These are phyloP conservation scores for Dittrichia graveolens DNA, from an alignment of 129 eudicot genomes.

Conservation along the genomic window DNA sequence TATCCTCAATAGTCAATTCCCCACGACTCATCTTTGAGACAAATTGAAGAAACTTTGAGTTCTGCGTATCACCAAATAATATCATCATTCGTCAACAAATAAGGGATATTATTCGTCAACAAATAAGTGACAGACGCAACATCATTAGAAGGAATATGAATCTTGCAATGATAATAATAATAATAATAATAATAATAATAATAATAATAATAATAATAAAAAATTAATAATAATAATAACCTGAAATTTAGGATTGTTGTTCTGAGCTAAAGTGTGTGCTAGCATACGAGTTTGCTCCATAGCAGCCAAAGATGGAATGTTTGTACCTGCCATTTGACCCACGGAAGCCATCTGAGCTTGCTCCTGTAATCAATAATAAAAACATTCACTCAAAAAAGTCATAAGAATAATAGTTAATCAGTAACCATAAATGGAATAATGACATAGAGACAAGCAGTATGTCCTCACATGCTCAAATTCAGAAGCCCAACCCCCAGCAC, in stretches of 20 bases:
- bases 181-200: not conserved
- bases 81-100: constrained; percentile 7
- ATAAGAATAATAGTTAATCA: constrained; percentile 7
- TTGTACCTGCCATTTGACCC: constrained; percentile 65
- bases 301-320: constrained; percentile 74
- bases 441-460: not conserved
- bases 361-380: constrained; percentile 55
- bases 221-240: constrained; percentile 23
- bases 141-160: not conserved
- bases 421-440: not conserved
- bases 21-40: constrained; percentile 99
- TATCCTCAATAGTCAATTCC: constrained; percentile 79
- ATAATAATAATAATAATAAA: no score
- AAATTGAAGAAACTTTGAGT: constrained; percentile 92
- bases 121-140: constrained; percentile 6
- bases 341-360: constrained; percentile 67
- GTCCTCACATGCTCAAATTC: constrained; percentile 88
- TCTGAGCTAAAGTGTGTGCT: constrained; percentile 94
- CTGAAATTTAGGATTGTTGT: constrained; percentile 94
- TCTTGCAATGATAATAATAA: not conserved
- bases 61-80: constrained; percentile 49
- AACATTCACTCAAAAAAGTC: not conserved
- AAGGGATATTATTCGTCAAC: constrained; percentile 10
- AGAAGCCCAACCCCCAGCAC: constrained; percentile 95
- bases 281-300: constrained; percentile 98